phyloP scores from a whole-genome alignment of 352 stramenopile genomes.

The Pythium plurisporium region DNA sequence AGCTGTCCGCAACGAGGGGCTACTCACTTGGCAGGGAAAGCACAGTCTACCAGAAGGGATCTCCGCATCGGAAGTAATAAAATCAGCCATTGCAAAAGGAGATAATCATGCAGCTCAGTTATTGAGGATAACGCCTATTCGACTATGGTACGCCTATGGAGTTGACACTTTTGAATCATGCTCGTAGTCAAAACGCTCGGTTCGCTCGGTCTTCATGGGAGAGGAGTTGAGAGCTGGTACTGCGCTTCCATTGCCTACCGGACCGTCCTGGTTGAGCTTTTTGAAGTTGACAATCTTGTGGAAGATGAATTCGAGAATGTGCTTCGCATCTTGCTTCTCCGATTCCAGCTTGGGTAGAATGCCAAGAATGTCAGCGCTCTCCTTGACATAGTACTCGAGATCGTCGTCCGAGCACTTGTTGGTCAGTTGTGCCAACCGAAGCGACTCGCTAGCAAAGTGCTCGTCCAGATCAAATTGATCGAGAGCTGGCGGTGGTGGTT shows the following conservation, averaged over 20 bases:
- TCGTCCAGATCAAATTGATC: slow-evolving; percentile 98
- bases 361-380: slow-evolving; percentile 91
- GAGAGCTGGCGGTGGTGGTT: slow-evolving; percentile 86
- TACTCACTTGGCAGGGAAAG: slow-evolving; percentile 56
- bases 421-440: slow-evolving; percentile 92
- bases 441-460: slow-evolving; percentile 91
- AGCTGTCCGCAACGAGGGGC: slow-evolving; percentile 42
- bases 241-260: slow-evolving; percentile 1
- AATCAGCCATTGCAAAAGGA: not conserved
- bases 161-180: slow-evolving; percentile 52
- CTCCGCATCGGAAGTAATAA: slow-evolving; percentile 12
- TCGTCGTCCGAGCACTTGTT: slow-evolving; percentile 95
- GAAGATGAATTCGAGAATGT: slow-evolving; percentile 91
- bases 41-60: slow-evolving; percentile 53
- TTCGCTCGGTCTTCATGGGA: slow-evolving; percentile 15
- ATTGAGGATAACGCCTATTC: no score
- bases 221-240: slow-evolving; percentile 1
- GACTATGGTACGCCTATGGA: slow-evolving; percentile 30
- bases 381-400: slow-evolving; percentile 93
- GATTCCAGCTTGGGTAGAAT: slow-evolving; percentile 74
- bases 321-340: slow-evolving; percentile 79
- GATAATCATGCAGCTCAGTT: not conserved
- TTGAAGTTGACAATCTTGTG: slow-evolving; percentile 93
- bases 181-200: slow-evolving; percentile 39
- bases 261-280: slow-evolving; percentile 81